phyloP scores from a whole-genome alignment of 2,329 filamentous ascomycete species.

The Apiospora kogelbergensis region DNA sequence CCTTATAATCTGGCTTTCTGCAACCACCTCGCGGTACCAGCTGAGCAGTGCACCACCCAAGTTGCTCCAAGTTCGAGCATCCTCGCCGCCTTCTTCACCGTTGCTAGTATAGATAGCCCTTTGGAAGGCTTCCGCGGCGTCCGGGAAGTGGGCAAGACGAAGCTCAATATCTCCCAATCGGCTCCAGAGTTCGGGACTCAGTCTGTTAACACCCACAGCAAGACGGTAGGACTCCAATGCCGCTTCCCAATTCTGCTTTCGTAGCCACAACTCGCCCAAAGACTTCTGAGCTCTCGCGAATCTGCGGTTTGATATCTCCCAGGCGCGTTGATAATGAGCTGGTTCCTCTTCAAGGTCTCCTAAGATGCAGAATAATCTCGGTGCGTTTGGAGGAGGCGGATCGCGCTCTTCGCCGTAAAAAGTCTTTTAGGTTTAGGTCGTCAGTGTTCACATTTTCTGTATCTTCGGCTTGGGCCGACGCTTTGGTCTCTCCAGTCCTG shows the following conservation, averaged over 20 bases:
- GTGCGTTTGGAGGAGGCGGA: slow-evolving; percentile 77
- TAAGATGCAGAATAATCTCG: slow-evolving; percentile 87
- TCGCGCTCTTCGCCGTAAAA: slow-evolving; percentile 63
- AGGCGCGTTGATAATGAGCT: slow-evolving; percentile 78
- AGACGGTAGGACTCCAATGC: slow-evolving; percentile 77
- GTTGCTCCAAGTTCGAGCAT: slow-evolving; percentile 94
- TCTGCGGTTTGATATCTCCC: slow-evolving; percentile 77
- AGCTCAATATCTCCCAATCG: slow-evolving; percentile 86
- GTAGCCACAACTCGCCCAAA: slow-evolving; percentile 75
- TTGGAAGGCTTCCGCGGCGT: slow-evolving; percentile 80
- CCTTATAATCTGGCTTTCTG: slow-evolving; percentile 32
- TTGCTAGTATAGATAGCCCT: slow-evolving; percentile 69
- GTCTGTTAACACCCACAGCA: slow-evolving; percentile 74
- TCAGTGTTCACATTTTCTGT: slow-evolving; percentile 49
- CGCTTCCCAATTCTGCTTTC: slow-evolving; percentile 62
- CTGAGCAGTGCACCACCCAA: slow-evolving; percentile 80
- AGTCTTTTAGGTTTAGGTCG: slow-evolving; percentile 54
- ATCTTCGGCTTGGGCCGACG: slow-evolving; percentile 22
- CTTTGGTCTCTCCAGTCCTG: slow-evolving; percentile 44
- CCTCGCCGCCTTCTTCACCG: slow-evolving; percentile 71
- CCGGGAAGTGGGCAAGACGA: slow-evolving; percentile 72
- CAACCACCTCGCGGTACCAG: slow-evolving; percentile 56
- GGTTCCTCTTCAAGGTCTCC: slow-evolving; percentile 82
- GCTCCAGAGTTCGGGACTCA: slow-evolving; percentile 86
- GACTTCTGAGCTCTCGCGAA: slow-evolving; percentile 88